Evolutionary conservation across 371 early-diverging fungal species (phyloP), one percentile per base, ranked within the genome.

Genomic region (Rhizopus stolonifer): DNA sequence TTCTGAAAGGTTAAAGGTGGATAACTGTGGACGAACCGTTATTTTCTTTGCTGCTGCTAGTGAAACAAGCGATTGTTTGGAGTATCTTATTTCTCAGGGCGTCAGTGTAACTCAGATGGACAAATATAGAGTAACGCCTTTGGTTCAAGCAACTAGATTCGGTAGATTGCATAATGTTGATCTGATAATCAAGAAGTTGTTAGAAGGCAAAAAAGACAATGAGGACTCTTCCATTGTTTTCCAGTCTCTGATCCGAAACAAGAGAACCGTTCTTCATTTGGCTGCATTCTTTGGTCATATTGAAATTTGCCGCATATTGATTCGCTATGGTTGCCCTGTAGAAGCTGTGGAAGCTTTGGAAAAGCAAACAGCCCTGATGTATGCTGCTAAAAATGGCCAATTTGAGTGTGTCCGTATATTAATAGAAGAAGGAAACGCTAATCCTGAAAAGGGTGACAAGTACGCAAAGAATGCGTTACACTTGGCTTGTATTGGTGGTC

Each of bases 31-130:
- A 0, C 66, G 85, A 40, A 77, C 68, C 3, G 67, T 80, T 17
- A 69, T 78, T 7, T 82, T 83, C 54, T 85, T 73, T 69, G 82
- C 85, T n/a, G 82, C 81, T 24, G 78, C 67, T 1, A 80, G 79
- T 45, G 64, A 69, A 10, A 77, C 78, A 4, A 58, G 77, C 15
- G 81, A 49, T 14, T 76, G 77, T 22, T 48, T 85, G 26, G 64
- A 77, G 19, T 80, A 62, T 40, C 52, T 85, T 21, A 60, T 80
- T 4, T 67, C 65, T 0, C 45, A 73, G 34, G 63, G 59, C 0
- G 63, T 72, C 19, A 71, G 69, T 8, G 17, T 77, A 0, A 47
- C 53, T 4, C 29, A 36, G 3, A 61, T 58, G 7, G 85, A 83
- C 64, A 68, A 62, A 34, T 58, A 52, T 22, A 69, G 70, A 38